Percentiles rank a stretch among this genome's conserved stretches.
Evolutionary conservation across 768 basidiomycete species (phyloP).

Genomic region (Leccinum broughii): DNA sequence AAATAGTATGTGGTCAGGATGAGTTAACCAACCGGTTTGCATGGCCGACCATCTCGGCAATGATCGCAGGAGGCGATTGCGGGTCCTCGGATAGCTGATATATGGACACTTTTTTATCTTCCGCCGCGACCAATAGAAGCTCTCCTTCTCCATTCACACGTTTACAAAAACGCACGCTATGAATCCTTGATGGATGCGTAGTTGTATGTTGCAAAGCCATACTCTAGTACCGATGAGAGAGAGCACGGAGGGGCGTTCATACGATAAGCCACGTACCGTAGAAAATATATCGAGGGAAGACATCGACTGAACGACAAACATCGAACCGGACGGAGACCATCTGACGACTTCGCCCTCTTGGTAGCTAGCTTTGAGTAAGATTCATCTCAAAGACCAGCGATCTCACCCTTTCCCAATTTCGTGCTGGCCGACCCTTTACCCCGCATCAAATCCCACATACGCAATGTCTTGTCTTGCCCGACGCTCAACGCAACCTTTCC

Average conservation of each 20-base stretch:
- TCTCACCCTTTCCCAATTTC: slow-evolving; percentile 82
- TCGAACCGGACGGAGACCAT: slow-evolving; percentile 77
- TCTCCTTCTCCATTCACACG: slow-evolving; percentile 59
- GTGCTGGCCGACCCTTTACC: slow-evolving; percentile 88
- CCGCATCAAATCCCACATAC: slow-evolving; percentile 99
- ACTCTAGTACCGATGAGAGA: slow-evolving; percentile 46
- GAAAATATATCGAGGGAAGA: slow-evolving; percentile 81
- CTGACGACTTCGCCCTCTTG: slow-evolving; percentile 91
- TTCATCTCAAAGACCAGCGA: neutral
- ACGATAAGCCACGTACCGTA: slow-evolving; percentile 47
- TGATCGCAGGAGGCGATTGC: slow-evolving; percentile 49
- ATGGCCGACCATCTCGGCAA: slow-evolving; percentile 79
- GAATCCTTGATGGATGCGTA: slow-evolving; percentile 78
- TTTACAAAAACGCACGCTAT: slow-evolving; percentile 76
- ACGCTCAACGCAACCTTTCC: slow-evolving; percentile 91
- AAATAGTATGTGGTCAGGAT: neutral
- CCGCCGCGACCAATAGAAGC: slow-evolving; percentile 79
- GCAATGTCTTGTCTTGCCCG: slow-evolving; percentile 82
- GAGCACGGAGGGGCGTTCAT: neutral
- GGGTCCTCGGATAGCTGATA: slow-evolving; percentile 60
- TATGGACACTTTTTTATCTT: slow-evolving; percentile 84
- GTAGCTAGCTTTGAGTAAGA: neutral
- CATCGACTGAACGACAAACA: slow-evolving; percentile 78
- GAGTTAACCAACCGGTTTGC: slow-evolving; percentile 65
- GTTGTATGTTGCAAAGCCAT: slow-evolving; percentile 78